Conservation (phyloP, 2,329 filamentous ascomycete genomes). For the Pseudogymnoascus pannorum region DNA sequence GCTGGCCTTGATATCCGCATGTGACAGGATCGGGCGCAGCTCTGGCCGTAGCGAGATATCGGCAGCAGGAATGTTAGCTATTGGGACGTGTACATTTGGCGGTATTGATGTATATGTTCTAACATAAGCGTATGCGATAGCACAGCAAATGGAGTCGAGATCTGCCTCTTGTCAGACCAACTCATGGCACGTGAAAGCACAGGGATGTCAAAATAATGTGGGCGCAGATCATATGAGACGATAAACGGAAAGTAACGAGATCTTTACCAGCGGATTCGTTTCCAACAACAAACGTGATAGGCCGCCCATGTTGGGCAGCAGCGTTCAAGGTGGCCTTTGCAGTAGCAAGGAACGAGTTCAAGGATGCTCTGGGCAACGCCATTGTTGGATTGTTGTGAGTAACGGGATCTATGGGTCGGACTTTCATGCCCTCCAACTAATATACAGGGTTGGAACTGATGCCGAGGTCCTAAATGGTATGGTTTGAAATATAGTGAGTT, state of each 20-base stretch:
- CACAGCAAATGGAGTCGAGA: slow-evolving; percentile 71
- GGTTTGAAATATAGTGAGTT: slow-evolving; percentile 8
- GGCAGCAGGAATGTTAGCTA: slow-evolving; percentile 61
- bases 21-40: slow-evolving; percentile 55
- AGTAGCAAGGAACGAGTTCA: slow-evolving; percentile 44
- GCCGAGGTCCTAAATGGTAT: slow-evolving; percentile 8
- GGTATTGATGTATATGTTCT: slow-evolving; percentile 43
- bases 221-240: not conserved
- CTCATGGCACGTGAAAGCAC: not conserved
- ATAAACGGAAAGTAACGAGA: not conserved
- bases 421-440: slow-evolving; percentile 4
- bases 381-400: slow-evolving; percentile 15
- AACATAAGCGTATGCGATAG: slow-evolving; percentile 68
- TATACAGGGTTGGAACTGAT: not conserved
- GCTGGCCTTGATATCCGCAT: slow-evolving; percentile 48
- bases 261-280: slow-evolving; percentile 58
- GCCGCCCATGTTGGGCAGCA: slow-evolving; percentile 36
- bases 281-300: slow-evolving; percentile 56
- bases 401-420: not conserved
- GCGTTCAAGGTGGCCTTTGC: slow-evolving; percentile 42
- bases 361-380: slow-evolving; percentile 31
- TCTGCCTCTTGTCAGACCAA: slow-evolving; percentile 39
- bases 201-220: not conserved
- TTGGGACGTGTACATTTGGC: slow-evolving; percentile 56
- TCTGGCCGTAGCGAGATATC: slow-evolving; percentile 70